These are phyloP conservation scores for Pythium vanterpoolii DNA, from an alignment of 352 stramenopile genomes.

Conservation along the genomic window DNA sequence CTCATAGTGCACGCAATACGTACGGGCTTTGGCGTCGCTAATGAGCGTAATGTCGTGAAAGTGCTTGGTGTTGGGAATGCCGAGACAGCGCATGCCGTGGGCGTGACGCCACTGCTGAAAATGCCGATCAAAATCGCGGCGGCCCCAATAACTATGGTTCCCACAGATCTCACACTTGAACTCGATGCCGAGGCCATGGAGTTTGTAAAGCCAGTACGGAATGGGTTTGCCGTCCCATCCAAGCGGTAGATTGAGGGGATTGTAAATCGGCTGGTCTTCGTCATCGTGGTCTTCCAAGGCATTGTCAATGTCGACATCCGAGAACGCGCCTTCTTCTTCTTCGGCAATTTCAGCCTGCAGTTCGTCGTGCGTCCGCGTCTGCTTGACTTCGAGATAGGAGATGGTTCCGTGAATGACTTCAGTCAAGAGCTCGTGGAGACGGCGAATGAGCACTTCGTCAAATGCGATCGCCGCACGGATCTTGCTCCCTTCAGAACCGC, in stretches of 20 bases:
- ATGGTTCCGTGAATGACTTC: constrained; percentile 84
- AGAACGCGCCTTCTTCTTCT: constrained; percentile 84
- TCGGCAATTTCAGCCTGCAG: constrained; percentile 82
- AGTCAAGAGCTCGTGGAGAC: constrained; percentile 73
- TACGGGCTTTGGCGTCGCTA: constrained; percentile 91
- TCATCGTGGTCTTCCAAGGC: constrained; percentile 77
- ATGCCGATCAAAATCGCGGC: constrained; percentile 96
- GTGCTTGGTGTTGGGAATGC: constrained; percentile 99
- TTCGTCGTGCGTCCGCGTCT: constrained; percentile 86
- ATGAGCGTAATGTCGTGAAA: constrained; percentile 99
- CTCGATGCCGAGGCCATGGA: constrained; percentile 98
- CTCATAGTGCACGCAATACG: constrained; percentile 9
- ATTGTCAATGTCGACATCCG: constrained; percentile 76
- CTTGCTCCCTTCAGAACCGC: not conserved
- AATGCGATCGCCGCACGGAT: constrained; percentile 56
- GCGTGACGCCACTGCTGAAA: constrained; percentile 98
- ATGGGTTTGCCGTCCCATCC: constrained; percentile 99
- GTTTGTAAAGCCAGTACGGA: constrained; percentile 99
- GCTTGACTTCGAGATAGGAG: constrained; percentile 84
- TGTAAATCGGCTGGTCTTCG: constrained; percentile 98
- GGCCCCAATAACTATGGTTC: constrained; percentile 97
- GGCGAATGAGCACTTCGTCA: constrained; percentile 66
- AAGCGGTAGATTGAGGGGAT: constrained; percentile 97
- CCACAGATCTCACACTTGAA: constrained; percentile 99
- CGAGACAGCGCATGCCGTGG: constrained; percentile 98